Conservation (phyloP, 192 early-diverging fungal genomes). For the Backusella australiensis region DNA sequence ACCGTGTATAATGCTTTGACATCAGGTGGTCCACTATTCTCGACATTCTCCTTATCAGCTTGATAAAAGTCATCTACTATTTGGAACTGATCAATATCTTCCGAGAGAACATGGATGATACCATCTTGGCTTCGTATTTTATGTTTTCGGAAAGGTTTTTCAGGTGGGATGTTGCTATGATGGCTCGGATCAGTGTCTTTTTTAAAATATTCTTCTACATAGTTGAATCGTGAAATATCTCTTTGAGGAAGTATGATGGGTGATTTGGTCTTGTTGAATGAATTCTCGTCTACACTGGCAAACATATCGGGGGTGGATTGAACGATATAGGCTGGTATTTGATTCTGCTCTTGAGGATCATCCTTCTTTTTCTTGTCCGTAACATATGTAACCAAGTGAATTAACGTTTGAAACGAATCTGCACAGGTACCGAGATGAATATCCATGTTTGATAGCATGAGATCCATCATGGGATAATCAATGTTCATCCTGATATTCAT, state of each 20-base stretch:
- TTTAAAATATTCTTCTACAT: slow-evolving; percentile 48
- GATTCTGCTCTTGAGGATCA: background rate
- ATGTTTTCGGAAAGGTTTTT: slow-evolving; percentile 22
- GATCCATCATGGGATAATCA: background rate
- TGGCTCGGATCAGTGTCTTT: background rate
- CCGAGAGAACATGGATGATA: slow-evolving; percentile 36
- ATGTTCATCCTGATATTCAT: slow-evolving; percentile 13
- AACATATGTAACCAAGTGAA: slow-evolving; percentile 48
- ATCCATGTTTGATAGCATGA: slow-evolving; percentile 23
- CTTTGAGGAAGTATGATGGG: background rate
- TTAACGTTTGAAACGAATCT: slow-evolving; percentile 61
- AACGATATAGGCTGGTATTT: background rate
- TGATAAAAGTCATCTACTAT: slow-evolving; percentile 29
- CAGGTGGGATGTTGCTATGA: background rate
- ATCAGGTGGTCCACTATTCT: slow-evolving; percentile 28
- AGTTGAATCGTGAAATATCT: slow-evolving; percentile 27
- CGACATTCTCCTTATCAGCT: slow-evolving; percentile 45
- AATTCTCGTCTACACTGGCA: slow-evolving; percentile 51
- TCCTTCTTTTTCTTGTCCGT: slow-evolving; percentile 7
- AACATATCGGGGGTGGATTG: slow-evolving; percentile 23
- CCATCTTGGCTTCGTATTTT: slow-evolving; percentile 15
- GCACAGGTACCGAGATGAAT: slow-evolving; percentile 56
- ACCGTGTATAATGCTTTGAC: slow-evolving; percentile 36
- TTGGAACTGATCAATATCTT: slow-evolving; percentile 5
- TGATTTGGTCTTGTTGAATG: slow-evolving; percentile 31